Conservation (phyloP, 163 green algal species). For the Chlamydomonas reinhardtii region DNA sequence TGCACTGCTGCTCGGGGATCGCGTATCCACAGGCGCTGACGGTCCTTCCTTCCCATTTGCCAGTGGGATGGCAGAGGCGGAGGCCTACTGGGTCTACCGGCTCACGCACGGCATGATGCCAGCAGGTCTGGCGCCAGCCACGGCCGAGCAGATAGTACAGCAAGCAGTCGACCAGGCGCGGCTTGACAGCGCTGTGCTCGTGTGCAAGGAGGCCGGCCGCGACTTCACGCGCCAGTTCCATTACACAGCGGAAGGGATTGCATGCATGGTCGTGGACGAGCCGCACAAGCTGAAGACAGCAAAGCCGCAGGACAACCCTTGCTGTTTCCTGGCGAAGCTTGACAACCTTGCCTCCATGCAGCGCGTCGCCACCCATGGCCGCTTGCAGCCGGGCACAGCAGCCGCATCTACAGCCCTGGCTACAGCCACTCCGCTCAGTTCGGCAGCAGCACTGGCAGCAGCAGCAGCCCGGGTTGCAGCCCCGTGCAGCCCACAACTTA, state of each 20-base stretch:
- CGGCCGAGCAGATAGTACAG: background rate
- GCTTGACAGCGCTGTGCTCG: background rate
- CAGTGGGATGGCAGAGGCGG: background rate
- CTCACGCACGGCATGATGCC: slow-evolving; percentile 7
- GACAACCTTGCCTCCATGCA: background rate
- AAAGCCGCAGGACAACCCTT: background rate
- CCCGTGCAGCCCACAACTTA: background rate
- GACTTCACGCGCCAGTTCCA: background rate
- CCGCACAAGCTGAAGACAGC: slow-evolving; percentile 9
- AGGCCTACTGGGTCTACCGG: background rate
- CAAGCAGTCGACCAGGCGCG: background rate
- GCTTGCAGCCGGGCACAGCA: too few species aligned
- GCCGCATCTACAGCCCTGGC: too few species aligned
- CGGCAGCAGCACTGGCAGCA: too few species aligned
- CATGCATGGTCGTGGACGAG: background rate
- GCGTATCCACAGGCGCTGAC: background rate
- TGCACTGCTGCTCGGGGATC: background rate
- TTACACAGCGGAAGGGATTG: background rate
- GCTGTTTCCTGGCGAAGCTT: background rate
- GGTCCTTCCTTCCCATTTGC: background rate
- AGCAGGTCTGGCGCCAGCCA: background rate
- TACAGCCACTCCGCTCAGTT: too few species aligned
- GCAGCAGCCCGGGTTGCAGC: background rate
- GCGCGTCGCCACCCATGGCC: background rate
- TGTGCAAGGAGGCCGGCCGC: background rate